Percentiles rank a stretch among this genome's conserved stretches.
Conservation (phyloP, 257 asterid species). For the Jacaranda mimosifolia region DNA sequence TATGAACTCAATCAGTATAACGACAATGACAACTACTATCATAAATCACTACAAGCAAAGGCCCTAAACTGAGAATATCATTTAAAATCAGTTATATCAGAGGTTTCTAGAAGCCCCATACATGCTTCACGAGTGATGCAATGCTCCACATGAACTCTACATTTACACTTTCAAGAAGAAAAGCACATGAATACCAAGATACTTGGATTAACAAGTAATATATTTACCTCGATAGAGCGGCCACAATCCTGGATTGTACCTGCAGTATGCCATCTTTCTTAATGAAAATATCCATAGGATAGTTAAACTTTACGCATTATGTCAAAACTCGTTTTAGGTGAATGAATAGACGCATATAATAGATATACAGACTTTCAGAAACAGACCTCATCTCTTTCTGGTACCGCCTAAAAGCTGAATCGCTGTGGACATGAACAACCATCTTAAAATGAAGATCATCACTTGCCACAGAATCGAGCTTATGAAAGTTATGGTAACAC, state of each 20-base stretch:
- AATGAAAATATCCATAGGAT: slow-evolving; percentile 27
- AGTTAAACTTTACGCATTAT: slow-evolving; percentile 11
- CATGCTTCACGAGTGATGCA: slow-evolving; percentile 22
- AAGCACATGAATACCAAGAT: slow-evolving; percentile 29
- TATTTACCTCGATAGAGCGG: slow-evolving; percentile 95
- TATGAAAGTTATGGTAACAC: slow-evolving; percentile 83
- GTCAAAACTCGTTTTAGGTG: slow-evolving; percentile 26
- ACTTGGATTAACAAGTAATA: slow-evolving; percentile 14
- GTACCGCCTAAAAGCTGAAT: slow-evolving; percentile 89
- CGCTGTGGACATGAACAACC: slow-evolving; percentile 94
- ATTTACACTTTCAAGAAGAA: slow-evolving; percentile 27
- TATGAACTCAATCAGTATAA: too few species aligned
- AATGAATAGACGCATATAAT: background rate
- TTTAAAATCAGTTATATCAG: background rate
- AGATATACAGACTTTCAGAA: slow-evolving; percentile 27
- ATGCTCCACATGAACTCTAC: background rate
- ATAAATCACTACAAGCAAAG: slow-evolving; percentile 14
- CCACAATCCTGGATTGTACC: slow-evolving; percentile 87
- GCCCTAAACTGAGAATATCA: slow-evolving; percentile 6
- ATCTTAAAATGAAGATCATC: slow-evolving; percentile 87
- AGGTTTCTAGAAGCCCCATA: slow-evolving; percentile 6
- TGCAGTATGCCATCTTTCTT: slow-evolving; percentile 50
- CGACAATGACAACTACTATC: too few species aligned
- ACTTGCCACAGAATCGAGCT: slow-evolving; percentile 59
- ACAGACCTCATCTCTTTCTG: slow-evolving; percentile 95